Conservation (phyloP, 2,329 filamentous ascomycete genomes). For the Hymenoscyphus occultus region DNA sequence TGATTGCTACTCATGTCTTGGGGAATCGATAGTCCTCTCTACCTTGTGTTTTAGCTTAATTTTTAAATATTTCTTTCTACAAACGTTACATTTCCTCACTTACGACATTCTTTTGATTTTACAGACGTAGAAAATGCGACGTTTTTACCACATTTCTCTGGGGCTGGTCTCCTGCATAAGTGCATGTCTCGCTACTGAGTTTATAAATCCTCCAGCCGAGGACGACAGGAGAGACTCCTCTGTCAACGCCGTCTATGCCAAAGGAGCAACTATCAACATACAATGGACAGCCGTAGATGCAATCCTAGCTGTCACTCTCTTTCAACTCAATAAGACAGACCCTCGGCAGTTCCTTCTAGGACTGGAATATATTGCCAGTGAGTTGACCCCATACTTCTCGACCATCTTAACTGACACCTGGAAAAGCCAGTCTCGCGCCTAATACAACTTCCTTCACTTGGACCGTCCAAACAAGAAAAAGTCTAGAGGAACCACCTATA, state of each 20-base stretch:
- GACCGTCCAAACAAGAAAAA: slow-evolving; percentile 17
- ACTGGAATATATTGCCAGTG: not conserved
- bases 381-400: not conserved
- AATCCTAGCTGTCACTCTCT: not conserved
- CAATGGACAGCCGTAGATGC: slow-evolving; percentile 1
- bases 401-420: not conserved
- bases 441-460: slow-evolving; percentile 10
- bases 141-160: not conserved
- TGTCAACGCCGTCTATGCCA: not conserved
- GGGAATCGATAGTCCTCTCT: not conserved
- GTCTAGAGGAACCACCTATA: slow-evolving; percentile 16
- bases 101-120: not conserved
- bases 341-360: not conserved
- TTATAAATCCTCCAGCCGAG: slow-evolving; percentile 9
- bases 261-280: slow-evolving; percentile 4
- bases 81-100: not conserved
- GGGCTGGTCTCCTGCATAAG: not conserved
- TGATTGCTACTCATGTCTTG: not conserved
- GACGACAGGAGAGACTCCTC: not conserved
- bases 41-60: not conserved
- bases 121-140: not conserved
- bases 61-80: not conserved
- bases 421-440: not conserved
- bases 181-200: slow-evolving; percentile 6
- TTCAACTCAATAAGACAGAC: not conserved